Evolutionary conservation across 2,329 filamentous ascomycete genomes (phyloP), one percentile per base, ranked within the genome.

Genomic region (Fusarium subglutinans): DNA sequence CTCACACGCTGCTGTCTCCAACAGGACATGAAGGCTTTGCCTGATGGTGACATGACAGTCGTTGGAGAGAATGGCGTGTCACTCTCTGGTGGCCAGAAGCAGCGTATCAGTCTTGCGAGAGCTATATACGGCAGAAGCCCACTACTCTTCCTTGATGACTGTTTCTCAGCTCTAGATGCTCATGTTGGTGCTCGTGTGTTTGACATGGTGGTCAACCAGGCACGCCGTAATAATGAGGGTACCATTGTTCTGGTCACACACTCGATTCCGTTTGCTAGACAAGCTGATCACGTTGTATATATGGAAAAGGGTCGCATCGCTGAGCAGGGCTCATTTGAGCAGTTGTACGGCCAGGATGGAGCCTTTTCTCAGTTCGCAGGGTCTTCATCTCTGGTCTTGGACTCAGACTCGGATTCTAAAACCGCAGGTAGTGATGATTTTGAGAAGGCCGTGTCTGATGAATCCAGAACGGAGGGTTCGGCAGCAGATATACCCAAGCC

Each of bases 41-140:
- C 69, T 2, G 69, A 72, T 3, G 64, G 69, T 1, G 69, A 72
- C 3, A 73, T 72, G 69, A 72, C 69, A 1, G 69, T 72, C 3
- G 69, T 72, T 2, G 69, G 69, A 1, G 69, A 72, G n/a, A 72
- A 69, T 18, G 69, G 69, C 0, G 69, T 72, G 22, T 72, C 69
- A 1, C n/a, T 72, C 0, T 72, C 69, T 3, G 69, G 69, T 7
- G 69, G 69, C 0, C 69, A 72, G 22, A 72, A 72, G 20, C 69
- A 72, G 8, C 69, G 69, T 2, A 63, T 72, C 8, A 72, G 69
- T 53, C 69, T 72, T 22, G 69, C 69, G 1, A 69, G 69, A 6
- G 69, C 69, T 9, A 65, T 73, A 1, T 72, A 72, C 22, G 69
- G 69, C 0, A 50, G 18, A 20, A 72, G 69, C 2, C 55, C 54